Evolutionary conservation across 1,139 yeast species (phyloP), one percentile per base, ranked within the genome.

Genomic region (Torulaspora globosa): DNA sequence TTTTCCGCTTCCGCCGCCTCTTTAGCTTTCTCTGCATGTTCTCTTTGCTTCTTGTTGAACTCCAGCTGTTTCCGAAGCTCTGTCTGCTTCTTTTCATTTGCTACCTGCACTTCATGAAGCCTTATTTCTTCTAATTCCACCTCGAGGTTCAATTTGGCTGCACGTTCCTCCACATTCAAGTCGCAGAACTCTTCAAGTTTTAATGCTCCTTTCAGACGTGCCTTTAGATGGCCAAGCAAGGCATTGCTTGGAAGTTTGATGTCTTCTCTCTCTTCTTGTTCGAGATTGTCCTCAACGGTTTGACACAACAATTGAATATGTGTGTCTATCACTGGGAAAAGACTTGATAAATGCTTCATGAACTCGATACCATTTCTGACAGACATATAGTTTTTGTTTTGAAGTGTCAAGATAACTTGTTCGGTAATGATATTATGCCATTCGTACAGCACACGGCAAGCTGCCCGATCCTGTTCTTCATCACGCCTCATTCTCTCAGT

Each of bases 341-440:
- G 74, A 1, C 76, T 74, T 27, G 84, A 68, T 50, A 84, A 68
- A 54, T 80, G 82, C 60, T 84, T 87, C 68, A 90, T 70, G 56
- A 88, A 79, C 2, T 86, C 84, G 50, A 90, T 85, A 2, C 88
- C 78, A 65, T 89, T 90, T 51, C 92, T 78, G 44, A 95, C 76
- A 3, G 87, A 81, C 80, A 87, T 84, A 60, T 89, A 90, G 49
- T 84, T 85, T 32, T 53, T 50, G 1, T 72, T 71, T 15, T 79
- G 75, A 10, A 69, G 63, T 38, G 87, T 69, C 10, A 84, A 73
- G 7, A 70, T 63, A 3, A 71, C 60, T 33, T 83, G 68, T 30
- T 79, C 77, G 1, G 69, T 64, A 1, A 70, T 62, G 0, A 69
- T 62, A 11, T 46, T 34, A 56, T 86, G 89, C 75, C 84, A 83